Evolutionary conservation across 495 filamentous ascomycete genomes (phyloP), one percentile per base, ranked within the genome.

Genomic region (Penicillium tannophilum): DNA sequence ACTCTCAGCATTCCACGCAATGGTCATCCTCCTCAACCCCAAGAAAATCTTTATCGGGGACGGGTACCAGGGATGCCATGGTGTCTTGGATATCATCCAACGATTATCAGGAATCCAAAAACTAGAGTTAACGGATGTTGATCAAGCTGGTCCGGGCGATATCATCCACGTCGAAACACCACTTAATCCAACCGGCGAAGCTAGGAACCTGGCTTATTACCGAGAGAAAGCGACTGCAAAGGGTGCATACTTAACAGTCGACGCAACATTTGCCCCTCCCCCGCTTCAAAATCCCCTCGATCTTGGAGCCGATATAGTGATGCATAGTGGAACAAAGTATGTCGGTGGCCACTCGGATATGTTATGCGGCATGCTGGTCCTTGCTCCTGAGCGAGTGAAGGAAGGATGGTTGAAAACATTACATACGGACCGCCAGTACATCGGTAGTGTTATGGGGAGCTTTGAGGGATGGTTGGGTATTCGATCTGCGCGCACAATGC

Each of bases 261-360:
- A 98, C 71, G 83, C 89, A 0, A 98, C 93, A 0, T 96, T 98
- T 70, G 93, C 84, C 0, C 93, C 93, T n/a, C 93, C 93, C 26
- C 87, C 87, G 28, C 79, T 98, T 48, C 88, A 90, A 69, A 90
- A 96, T 65, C 93, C 93, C 5, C 90, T 96, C 59, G 49, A 65
- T 35, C 84, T 78, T 64, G 92, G 91, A 49, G 90, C 87, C 3
- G 92, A 97, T 72, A 74, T 90, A 6, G 85, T 96, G 14, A 88
- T 97, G 88, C 93, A 98, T 71, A 85, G 80, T 41, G 93, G 90
- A 10, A 95, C 92, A 6, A 98, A 98, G 80, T 98, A 96, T 70
- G 81, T 98, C 55, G 93, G 93, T n/a, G 93, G 93, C 2, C 93
- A 98, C 73, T 90, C 86, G 56, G 93, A 98, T 76, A 79, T 97